Evolutionary conservation across 2,329 filamentous ascomycete genomes (phyloP).

Genomic region (Monosporascus cannonballus): DNA sequence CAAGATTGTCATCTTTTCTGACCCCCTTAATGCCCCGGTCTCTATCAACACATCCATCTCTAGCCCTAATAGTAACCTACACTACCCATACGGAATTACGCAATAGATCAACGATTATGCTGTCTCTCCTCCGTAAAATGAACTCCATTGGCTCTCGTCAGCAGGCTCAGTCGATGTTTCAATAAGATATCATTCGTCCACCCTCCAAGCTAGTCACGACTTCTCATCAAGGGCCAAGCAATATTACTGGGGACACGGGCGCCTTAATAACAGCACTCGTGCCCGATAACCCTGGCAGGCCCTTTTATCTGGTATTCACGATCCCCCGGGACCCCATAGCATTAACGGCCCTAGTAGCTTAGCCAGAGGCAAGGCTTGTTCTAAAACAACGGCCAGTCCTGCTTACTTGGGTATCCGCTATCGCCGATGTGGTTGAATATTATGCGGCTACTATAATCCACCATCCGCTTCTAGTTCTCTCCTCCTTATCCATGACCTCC

Average conservation of each 20-base stretch:
- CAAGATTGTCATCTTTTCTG: no score
- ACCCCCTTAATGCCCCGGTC: no score
- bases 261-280: not conserved
- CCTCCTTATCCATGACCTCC: constrained; percentile 25
- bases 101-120: not conserved
- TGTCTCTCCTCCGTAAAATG: constrained; percentile 9
- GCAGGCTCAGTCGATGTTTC: constrained; percentile 6
- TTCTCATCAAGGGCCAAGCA: not conserved
- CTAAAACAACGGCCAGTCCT: not conserved
- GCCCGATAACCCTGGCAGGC: not conserved
- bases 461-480: not conserved
- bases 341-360: not conserved
- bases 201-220: constrained; percentile 3
- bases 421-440: not conserved
- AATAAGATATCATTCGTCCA: constrained; percentile 15
- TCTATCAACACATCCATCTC: not conserved
- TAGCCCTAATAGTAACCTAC: not conserved
- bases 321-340: not conserved
- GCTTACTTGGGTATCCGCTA: not conserved
- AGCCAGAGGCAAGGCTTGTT: not conserved
- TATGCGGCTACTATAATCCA: not conserved
- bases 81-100: no score
- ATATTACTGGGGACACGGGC: not conserved
- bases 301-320: no score
- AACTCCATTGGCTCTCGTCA: constrained; percentile 17